Evolutionary conservation across 768 basidiomycete genomes (phyloP), one percentile per base, ranked within the genome.

Genomic region (Mycena capillaripes): DNA sequence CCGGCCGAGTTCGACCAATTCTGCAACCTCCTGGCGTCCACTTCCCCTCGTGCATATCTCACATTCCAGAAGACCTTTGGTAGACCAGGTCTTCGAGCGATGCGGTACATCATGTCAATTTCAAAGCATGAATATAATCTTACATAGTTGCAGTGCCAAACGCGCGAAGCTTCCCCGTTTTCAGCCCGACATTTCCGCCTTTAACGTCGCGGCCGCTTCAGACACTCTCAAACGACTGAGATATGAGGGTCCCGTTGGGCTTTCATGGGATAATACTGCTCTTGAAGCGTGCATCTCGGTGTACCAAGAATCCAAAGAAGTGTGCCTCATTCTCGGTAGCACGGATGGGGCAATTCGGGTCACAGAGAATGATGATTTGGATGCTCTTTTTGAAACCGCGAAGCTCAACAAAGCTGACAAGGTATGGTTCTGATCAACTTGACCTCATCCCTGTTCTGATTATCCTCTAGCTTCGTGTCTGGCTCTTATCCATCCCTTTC

Each of bases 241-340:
- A 27, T 77, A 75, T 42, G 11, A 21, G 46, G 76, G 32, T 23
- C 76, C 76, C 2, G 10, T 77, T 11, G 69, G 36, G 3, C 58
- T 77, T 1, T 73, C 75, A 0, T 77, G 75, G 66, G 76, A 77
- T 32, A 73, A 77, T 40, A 75, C 75, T 1, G 73, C 71, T 0
- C 67, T 76, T 9, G 75, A 77, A 34, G 38, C 55, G 5, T 64
- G 71, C 11, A 58, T 77, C n/a, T 55, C 75, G 2, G 62, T 72
- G 4, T 76, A 61, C 16, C 69, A 75, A 40, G 68, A 71, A 40
- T 57, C 70, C 9, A 73, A 75, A 25, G 64, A 58, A 2, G 42
- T 50, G 0, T 73, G 71, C 40, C 29, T 75, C 19, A 50, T 76
- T 8, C 38, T 78, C 44, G 77, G 77, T 34, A 66, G 23, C 30